Evolutionary conservation across 768 basidiomycete genomes (phyloP), one percentile per base, ranked within the genome.

Genomic region (Collybia sordida): DNA sequence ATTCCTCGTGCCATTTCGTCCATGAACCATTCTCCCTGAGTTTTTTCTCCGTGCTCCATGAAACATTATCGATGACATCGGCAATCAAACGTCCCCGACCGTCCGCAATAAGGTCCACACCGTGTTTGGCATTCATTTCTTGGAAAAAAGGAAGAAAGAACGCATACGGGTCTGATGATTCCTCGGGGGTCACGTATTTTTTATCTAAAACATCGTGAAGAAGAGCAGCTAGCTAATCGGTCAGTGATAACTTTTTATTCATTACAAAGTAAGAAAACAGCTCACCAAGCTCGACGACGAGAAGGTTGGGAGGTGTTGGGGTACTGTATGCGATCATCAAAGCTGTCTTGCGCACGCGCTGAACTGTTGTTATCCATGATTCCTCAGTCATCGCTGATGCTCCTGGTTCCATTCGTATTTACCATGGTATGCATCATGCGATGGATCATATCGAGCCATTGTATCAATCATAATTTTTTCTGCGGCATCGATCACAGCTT

Each of bases 151-250:
- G 84, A 19, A 81, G 69, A 64, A 90, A 86, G 61, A 80, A 88
- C 48, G 71, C 66, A 65, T 81, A 82, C 5, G 86, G 80, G 61
- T 88, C 81, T 15, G 78, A 72, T 11, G 81, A 78, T 57, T 80
- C 66, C 47, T 72, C 74, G 11, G 74, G 64, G 1, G 83, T 70
- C 15, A 85, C 83, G 60, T 93, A 91, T 72, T 93, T 92, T 71
- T 88, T 90, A 77, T 92, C 90, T 27, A 90, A 72, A 36, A 93
- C 77, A 65, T 96, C 93, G 60, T 95, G 93, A 39, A 95, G 79
- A 34, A 96, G 78, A n/a, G 93, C 88, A 24, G 88, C 86, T 80
- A 53, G 28, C 34, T 31, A 50, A 42, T 22, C n/a, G 15, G 18
- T 37, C 23, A 36, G 35, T 23, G 19, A 37, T 49, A 27, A 15